phyloP scores from a whole-genome alignment of 805 yeast genomes.

The Cyberlindnera misumaiensis region DNA sequence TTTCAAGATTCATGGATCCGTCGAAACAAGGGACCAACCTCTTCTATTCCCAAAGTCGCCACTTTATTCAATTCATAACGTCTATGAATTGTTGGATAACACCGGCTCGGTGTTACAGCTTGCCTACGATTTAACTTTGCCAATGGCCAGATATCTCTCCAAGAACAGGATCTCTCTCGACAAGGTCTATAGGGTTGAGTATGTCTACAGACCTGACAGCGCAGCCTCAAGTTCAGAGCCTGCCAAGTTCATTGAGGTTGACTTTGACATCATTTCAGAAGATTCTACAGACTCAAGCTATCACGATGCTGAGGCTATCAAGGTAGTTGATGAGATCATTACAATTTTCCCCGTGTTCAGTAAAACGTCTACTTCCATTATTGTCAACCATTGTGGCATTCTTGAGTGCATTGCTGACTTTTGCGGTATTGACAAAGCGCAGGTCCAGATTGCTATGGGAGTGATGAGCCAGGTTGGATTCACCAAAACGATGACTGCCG shows the following conservation, averaged over 20 bases:
- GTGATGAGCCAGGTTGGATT: constrained; percentile 73
- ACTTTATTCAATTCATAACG: constrained; percentile 54
- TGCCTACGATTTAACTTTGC: constrained; percentile 84
- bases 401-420: constrained; percentile 71
- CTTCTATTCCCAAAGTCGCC: constrained; percentile 78
- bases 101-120: constrained; percentile 85
- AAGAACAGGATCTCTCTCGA: constrained; percentile 43
- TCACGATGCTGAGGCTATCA: constrained; percentile 84
- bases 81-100: constrained; percentile 75
- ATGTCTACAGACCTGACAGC: constrained; percentile 69
- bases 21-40: constrained; percentile 62
- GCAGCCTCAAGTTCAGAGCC: constrained; percentile 62
- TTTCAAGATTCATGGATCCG: constrained; percentile 80
- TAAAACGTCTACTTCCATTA: constrained; percentile 46
- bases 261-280: constrained; percentile 68
- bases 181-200: constrained; percentile 70
- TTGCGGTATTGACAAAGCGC: constrained; percentile 74
- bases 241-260: constrained; percentile 70
- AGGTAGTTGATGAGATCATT: constrained; percentile 71
- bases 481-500: constrained; percentile 56
- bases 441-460: constrained; percentile 58
- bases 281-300: constrained; percentile 40
- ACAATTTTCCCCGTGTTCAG: constrained; percentile 61
- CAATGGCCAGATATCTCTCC: constrained; percentile 81
- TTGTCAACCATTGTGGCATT: constrained; percentile 77